These are phyloP conservation scores for Dryas octopetala DNA, from an alignment of 306 rosid species.

Conservation along the genomic window DNA sequence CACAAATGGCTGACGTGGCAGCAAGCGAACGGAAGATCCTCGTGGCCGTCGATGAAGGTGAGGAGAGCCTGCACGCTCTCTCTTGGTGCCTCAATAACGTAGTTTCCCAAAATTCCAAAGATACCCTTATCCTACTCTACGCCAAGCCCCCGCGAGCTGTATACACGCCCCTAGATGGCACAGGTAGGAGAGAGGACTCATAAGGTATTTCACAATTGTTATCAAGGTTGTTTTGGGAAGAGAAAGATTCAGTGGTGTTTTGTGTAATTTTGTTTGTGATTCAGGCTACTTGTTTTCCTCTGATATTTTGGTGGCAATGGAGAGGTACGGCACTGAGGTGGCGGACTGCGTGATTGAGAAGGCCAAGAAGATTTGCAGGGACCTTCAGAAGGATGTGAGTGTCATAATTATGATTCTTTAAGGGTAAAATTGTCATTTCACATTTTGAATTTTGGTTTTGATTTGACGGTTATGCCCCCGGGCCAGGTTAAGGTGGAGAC, in stretches of 20 bases:
- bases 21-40: constrained; percentile 58
- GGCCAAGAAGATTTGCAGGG: constrained; percentile 57
- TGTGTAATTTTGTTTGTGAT: constrained; percentile 1
- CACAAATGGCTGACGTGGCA: constrained; percentile 44
- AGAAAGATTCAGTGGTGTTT: not conserved
- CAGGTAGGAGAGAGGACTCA: constrained; percentile 39
- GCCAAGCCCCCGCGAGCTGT: constrained; percentile 53
- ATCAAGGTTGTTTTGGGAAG: not conserved
- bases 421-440: constrained; percentile 4
- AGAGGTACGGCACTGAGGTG: constrained; percentile 51
- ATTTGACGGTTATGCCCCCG: not conserved
- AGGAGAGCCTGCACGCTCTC: constrained; percentile 81
- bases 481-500: constrained; percentile 57
- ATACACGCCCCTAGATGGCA: constrained; percentile 62
- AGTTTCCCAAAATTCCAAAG: constrained; percentile 47
- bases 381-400: constrained; percentile 45
- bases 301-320: constrained; percentile 54
- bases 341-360: constrained; percentile 56
- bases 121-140: constrained; percentile 62
- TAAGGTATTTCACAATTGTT: not conserved
- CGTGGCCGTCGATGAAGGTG: constrained; percentile 85
- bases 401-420: not conserved
- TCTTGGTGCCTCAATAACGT: constrained; percentile 80
- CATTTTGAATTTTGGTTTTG: not conserved
- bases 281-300: constrained; percentile 72